A percentile compares a stretch with the other conserved stretches of the same genome.
These are phyloP conservation scores for Aspergillus uvarum DNA, from an alignment of 2,329 filamentous ascomycete genomes.

Conservation along the genomic window DNA sequence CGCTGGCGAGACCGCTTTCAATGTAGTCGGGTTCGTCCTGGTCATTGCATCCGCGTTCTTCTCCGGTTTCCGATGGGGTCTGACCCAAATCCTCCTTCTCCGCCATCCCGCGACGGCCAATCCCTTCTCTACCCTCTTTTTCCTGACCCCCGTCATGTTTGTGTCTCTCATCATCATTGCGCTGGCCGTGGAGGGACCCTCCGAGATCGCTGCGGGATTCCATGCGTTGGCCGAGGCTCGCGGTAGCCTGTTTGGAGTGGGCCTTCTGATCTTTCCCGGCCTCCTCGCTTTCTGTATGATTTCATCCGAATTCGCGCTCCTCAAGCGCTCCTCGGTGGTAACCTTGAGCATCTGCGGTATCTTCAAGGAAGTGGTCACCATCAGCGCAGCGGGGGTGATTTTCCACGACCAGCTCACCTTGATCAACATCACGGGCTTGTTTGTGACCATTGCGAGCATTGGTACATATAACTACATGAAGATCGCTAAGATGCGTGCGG, in stretches of 20 bases:
- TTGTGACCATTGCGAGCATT: slow-evolving; percentile 88
- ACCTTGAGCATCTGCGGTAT: slow-evolving; percentile 96
- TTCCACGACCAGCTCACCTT: slow-evolving; percentile 86
- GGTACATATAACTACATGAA: slow-evolving; percentile 93
- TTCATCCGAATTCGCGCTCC: slow-evolving; percentile 87
- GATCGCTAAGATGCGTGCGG: slow-evolving; percentile 79
- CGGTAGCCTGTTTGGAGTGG: slow-evolving; percentile 64
- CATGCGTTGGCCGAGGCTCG: slow-evolving; percentile 63
- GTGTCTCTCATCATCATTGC: slow-evolving; percentile 75
- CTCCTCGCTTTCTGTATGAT: slow-evolving; percentile 95
- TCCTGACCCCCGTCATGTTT: slow-evolving; percentile 97
- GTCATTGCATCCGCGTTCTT: slow-evolving; percentile 94
- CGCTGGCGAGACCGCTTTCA: slow-evolving; percentile 87
- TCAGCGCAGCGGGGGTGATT: slow-evolving; percentile 79
- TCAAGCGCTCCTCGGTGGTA: slow-evolving; percentile 93
- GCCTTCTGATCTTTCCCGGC: slow-evolving; percentile 85
- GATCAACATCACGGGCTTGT: slow-evolving; percentile 80
- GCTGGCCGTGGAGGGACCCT: slow-evolving; percentile 78
- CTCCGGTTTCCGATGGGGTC: slow-evolving; percentile 93
- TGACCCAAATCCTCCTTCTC: slow-evolving; percentile 94
- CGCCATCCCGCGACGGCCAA: slow-evolving; percentile 94
- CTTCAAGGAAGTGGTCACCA: slow-evolving; percentile 98
- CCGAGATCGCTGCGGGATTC: slow-evolving; percentile 66
- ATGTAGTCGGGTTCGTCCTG: slow-evolving; percentile 80
- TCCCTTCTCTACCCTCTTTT: slow-evolving; percentile 95